Evolutionary conservation across 2,329 filamentous ascomycete genomes (phyloP).

Genomic region (Mycosphaerelloides madeirae): DNA sequence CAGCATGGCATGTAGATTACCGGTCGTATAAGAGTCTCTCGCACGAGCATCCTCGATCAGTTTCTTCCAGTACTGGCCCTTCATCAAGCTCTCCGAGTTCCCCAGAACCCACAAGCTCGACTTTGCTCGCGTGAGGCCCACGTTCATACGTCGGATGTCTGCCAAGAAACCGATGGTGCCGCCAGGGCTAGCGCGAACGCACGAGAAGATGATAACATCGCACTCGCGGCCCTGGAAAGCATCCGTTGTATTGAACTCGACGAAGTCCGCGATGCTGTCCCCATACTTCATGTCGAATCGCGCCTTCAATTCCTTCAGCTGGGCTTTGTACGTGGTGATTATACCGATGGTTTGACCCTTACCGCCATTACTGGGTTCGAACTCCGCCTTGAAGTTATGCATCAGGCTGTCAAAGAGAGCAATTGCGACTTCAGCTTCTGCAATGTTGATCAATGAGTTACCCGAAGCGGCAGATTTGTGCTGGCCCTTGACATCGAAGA

Average conservation of each 20-base stretch:
- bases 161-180: constrained; percentile 98
- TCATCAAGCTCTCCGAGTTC: constrained; percentile 77
- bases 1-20: constrained; percentile 54
- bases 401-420: constrained; percentile 76
- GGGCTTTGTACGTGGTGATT: constrained; percentile 96
- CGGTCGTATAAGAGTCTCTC: constrained; percentile 72
- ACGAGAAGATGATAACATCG: constrained; percentile 98
- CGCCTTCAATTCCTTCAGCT: constrained; percentile 72
- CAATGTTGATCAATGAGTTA: constrained; percentile 83
- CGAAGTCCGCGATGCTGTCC: constrained; percentile 65
- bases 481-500: constrained; percentile 91
- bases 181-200: constrained; percentile 85
- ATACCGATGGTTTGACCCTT: constrained; percentile 78
- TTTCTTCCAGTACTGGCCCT: constrained; percentile 86
- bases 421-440: constrained; percentile 81
- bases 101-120: constrained; percentile 95
- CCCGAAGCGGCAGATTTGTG: constrained; percentile 77
- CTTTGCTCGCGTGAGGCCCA: constrained; percentile 92
- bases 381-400: constrained; percentile 55
- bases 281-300: constrained; percentile 72
- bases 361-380: constrained; percentile 50
- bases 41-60: constrained; percentile 75
- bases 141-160: constrained; percentile 98
- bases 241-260: constrained; percentile 99
- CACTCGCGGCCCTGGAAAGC: constrained; percentile 96